Percentiles rank a stretch among this genome's conserved stretches.
Evolutionary conservation across 2,329 filamentous ascomycete genomes (phyloP).

Genomic region (Capronia epimyces): DNA sequence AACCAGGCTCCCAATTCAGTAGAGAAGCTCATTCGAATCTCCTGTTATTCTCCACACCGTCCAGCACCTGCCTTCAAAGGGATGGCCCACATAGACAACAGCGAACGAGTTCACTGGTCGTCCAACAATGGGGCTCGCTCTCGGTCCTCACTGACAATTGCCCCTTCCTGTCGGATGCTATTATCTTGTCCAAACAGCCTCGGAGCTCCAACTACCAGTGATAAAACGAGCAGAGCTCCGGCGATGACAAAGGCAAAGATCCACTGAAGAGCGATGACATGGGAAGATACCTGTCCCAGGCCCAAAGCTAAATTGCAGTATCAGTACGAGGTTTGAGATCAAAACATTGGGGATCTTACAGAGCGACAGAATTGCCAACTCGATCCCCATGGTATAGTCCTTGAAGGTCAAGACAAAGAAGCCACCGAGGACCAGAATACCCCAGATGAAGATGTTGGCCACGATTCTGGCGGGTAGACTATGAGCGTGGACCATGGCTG

Average conservation of each 20-base stretch:
- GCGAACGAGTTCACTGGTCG: constrained; percentile 32
- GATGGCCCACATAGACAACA: not conserved
- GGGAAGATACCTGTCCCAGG: constrained; percentile 67
- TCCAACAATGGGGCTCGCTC: constrained; percentile 52
- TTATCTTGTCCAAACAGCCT: constrained; percentile 56
- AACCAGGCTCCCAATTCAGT: too few relatives aligned
- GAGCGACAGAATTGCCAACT: constrained; percentile 65
- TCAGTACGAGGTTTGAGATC: constrained; percentile 6
- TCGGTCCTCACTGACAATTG: constrained; percentile 45
- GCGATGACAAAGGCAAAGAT: constrained; percentile 87
- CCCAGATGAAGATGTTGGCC: constrained; percentile 85
- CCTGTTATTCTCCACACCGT: too few relatives aligned
- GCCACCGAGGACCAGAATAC: constrained; percentile 66
- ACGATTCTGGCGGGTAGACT: constrained; percentile 67
- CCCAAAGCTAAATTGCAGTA: constrained; percentile 52
- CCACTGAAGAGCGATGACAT: constrained; percentile 78
- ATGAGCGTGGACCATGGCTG: constrained; percentile 68
- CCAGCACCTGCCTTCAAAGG: too few relatives aligned
- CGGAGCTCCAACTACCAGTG: constrained; percentile 60
- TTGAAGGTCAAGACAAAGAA: constrained; percentile 72
- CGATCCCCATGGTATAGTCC: constrained; percentile 73
- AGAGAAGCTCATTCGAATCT: too few relatives aligned
- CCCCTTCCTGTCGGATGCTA: constrained; percentile 44
- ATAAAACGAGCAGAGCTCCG: constrained; percentile 64
- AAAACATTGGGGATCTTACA: constrained; percentile 44